Conservation (phyloP, 140 eudicot genomes). For the Eryngium alpinum region DNA sequence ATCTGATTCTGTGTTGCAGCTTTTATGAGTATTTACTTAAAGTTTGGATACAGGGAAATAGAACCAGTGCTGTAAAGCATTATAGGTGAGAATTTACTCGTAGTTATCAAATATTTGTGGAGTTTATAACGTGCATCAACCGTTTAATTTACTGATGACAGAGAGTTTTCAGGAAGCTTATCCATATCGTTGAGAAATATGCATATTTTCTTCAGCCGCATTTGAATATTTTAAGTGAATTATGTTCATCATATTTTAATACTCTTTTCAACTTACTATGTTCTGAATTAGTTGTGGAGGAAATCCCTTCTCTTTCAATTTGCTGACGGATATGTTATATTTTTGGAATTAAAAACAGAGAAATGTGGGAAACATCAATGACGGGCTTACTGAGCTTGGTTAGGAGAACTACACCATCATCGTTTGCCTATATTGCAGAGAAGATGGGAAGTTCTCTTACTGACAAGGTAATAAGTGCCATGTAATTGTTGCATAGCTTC, state of each 20-base stretch:
- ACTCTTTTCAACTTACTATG: background rate
- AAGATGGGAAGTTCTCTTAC: constrained; percentile 66
- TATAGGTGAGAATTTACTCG: constrained; percentile 52
- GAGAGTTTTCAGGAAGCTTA: background rate
- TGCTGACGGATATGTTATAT: constrained; percentile 1
- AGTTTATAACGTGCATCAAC: background rate
- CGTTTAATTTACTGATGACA: background rate
- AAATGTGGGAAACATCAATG: constrained; percentile 99
- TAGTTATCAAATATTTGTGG: background rate
- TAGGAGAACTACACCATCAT: constrained; percentile 79
- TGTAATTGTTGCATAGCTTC: background rate
- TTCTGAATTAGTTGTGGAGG: background rate
- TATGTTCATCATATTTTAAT: background rate
- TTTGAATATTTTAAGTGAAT: background rate
- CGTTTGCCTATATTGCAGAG: constrained; percentile 79
- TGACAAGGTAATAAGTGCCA: constrained; percentile 56
- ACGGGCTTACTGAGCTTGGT: constrained; percentile 88
- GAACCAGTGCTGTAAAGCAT: constrained; percentile 68
- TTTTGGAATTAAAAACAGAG: constrained; percentile 41
- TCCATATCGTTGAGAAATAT: background rate
- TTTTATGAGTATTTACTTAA: constrained; percentile 94
- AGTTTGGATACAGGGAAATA: constrained; percentile 99
- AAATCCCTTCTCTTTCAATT: background rate
- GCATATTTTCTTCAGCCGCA: background rate
- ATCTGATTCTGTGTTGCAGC: constrained; percentile 43